These are phyloP conservation scores for Microdochium paspali DNA, from an alignment of 2,329 filamentous ascomycete genomes.

Conservation along the genomic window DNA sequence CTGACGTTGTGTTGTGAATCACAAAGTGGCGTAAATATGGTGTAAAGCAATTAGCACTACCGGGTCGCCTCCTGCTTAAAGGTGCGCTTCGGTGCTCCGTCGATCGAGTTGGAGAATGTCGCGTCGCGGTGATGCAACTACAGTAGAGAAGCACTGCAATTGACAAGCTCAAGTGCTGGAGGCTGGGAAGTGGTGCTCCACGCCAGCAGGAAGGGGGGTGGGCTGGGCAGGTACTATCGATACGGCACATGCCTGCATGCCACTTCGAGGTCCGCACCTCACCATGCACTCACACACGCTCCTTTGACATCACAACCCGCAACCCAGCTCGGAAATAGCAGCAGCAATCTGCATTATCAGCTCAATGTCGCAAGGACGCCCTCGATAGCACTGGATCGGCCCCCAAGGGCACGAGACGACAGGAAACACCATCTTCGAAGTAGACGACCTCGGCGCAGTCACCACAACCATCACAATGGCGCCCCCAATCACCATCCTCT, in stretches of 20 bases:
- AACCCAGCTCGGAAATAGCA: too few species aligned
- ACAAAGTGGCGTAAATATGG: background rate
- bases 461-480: slow-evolving; percentile 1
- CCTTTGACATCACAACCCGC: too few species aligned
- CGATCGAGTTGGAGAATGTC: background rate
- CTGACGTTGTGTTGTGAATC: background rate
- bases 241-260: background rate
- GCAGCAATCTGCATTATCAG: too few species aligned
- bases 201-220: too few species aligned
- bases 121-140: background rate
- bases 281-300: too few species aligned
- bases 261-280: too few species aligned
- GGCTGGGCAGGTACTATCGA: background rate
- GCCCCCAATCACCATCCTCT: slow-evolving; percentile 2
- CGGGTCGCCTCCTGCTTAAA: background rate
- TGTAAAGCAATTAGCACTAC: background rate
- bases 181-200: background rate
- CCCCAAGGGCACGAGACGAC: background rate
- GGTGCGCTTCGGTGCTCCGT: background rate
- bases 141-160: background rate
- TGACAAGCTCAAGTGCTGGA: background rate
- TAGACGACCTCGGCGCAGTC: too few species aligned
- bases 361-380: too few species aligned
- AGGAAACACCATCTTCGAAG: background rate
- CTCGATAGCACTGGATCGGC: too few species aligned